Conservation (phyloP, 2,329 filamentous ascomycete genomes). For the Colletotrichum sp. region DNA sequence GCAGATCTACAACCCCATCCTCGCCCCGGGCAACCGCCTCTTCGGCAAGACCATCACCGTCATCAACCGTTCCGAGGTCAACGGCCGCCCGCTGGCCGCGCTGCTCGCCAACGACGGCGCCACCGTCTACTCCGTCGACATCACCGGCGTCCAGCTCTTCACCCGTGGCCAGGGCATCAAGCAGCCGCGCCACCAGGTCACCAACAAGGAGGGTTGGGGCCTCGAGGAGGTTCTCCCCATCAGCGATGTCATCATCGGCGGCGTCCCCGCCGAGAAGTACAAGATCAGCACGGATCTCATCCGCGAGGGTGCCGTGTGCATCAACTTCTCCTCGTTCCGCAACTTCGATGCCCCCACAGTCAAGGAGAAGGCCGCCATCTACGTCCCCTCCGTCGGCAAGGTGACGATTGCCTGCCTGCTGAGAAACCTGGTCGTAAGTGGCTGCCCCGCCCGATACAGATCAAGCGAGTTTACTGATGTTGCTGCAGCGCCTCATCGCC, state of each 20-base stretch:
- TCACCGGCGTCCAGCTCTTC: constrained; percentile 91
- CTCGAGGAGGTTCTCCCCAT: constrained; percentile 83
- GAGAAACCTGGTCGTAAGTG: constrained; percentile 83
- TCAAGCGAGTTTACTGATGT: neutral
- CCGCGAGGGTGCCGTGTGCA: constrained; percentile 92
- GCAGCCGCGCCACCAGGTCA: constrained; percentile 84
- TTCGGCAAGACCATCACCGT: constrained; percentile 95
- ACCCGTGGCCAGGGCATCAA: constrained; percentile 87
- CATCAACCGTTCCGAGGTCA: constrained; percentile 95
- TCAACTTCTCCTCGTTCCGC: constrained; percentile 96
- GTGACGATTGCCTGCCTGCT: constrained; percentile 93
- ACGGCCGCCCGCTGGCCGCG: constrained; percentile 89
- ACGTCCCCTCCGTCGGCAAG: constrained; percentile 96
- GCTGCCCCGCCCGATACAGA: neutral
- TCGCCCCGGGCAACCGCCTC: constrained; percentile 90
- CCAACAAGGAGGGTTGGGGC: constrained; percentile 80
- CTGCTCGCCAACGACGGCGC: constrained; percentile 96
- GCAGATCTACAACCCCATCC: constrained; percentile 93
- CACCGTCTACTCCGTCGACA: constrained; percentile 91
- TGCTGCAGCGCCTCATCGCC: constrained; percentile 54
- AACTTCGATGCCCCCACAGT: constrained; percentile 87
- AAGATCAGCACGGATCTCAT: constrained; percentile 87
- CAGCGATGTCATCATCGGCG: constrained; percentile 94
- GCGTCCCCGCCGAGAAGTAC: constrained; percentile 86
- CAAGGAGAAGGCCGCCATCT: constrained; percentile 96